A percentile compares a stretch with the other conserved stretches of the same genome.
phyloP scores from a whole-genome alignment of 73 alveolate genomes.

The Tetrahymena thermophila region DNA sequence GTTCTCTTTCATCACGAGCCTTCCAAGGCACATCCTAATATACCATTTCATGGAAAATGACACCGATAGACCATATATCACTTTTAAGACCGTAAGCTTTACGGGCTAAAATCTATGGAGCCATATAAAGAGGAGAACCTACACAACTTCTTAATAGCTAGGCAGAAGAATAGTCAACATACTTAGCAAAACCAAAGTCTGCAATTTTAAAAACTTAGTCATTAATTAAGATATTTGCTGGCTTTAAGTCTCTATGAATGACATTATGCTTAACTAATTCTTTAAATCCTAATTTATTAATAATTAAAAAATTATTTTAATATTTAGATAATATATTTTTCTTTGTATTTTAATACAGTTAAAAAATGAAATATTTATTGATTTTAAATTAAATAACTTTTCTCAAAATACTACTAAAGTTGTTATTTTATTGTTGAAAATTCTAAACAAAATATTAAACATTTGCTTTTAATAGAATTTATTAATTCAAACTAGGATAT shows the following conservation, averaged over 20 bases:
- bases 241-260: conserved; percentile 41
- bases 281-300: conserved; percentile 9
- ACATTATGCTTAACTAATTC: conserved; percentile 36
- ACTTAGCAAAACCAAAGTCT: conserved; percentile 44
- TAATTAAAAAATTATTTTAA: not conserved
- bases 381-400: too few species aligned
- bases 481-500: too few species aligned
- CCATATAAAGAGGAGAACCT: conserved; percentile 71
- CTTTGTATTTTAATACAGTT: too few species aligned
- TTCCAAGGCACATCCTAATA: conserved; percentile 45
- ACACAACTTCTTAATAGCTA: conserved; percentile 31
- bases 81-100: conserved; percentile 72
- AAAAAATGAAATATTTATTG: too few species aligned
- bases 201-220: conserved; percentile 35
- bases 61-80: conserved; percentile 82
- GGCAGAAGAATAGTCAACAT: conserved; percentile 28
- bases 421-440: not conserved
- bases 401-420: not conserved
- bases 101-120: conserved; percentile 77
- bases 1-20: conserved; percentile 43
- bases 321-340: too few species aligned
- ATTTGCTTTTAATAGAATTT: not conserved
- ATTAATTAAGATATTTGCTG: conserved; percentile 27
- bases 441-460: not conserved
- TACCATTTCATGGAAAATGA: conserved; percentile 64